Base-by-base conservation (phyloP, 2,329 filamentous ascomycete species). In the Trichoderma sp. region DNA sequence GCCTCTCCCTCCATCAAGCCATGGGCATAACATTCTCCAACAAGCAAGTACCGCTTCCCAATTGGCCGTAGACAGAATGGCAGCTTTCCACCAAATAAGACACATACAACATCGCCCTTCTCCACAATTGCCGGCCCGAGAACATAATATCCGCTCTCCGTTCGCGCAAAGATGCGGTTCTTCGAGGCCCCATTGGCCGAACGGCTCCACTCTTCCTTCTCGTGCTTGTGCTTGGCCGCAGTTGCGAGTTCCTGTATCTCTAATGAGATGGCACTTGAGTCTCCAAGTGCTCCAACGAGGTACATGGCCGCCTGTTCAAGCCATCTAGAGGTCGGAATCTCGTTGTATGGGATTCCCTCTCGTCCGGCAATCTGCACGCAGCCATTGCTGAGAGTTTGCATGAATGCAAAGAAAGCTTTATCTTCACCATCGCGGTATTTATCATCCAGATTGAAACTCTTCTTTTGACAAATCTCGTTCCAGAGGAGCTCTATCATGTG, bases 191-290 rank as follows among this genome's bases (percentile, higher is more conserved):
- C 43, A 21, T 51, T 51, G 0, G 43, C 43, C 9, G 43, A 51
- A 21, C 43, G 43, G 9, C 43, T 51, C 43, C 43, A 51, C 1
- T 51, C 43, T 9, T 51, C 43, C 0, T 21, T 51, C 43, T 51
- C 4, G 2, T 51, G 43, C n/a, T 51, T 51, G 43, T 9, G 3
- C n/a, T 12, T 21, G 43, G 43, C 43, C 43, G 21, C 43, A 21
- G 0, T n/a, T 51, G 43, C 43, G 9, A 51, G 18, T 51, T 0
- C 3, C 43, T 0, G 18, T 12, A 51, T 51, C 43, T 51, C 43
- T 51, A 1, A 3, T 6, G 43, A 51, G 0, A 51, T 2, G 43
- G 4, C 0, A 0, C 43, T 12, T 6, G n/a, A 6, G n/a, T 51
- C 9, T 3, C n/a, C 43, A 21, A 51, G 43, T 11, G 43, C n/a